These are phyloP conservation scores for Aspergillus sp. DNA, from an alignment of 2,329 filamentous ascomycete genomes.

Conservation along the genomic window DNA sequence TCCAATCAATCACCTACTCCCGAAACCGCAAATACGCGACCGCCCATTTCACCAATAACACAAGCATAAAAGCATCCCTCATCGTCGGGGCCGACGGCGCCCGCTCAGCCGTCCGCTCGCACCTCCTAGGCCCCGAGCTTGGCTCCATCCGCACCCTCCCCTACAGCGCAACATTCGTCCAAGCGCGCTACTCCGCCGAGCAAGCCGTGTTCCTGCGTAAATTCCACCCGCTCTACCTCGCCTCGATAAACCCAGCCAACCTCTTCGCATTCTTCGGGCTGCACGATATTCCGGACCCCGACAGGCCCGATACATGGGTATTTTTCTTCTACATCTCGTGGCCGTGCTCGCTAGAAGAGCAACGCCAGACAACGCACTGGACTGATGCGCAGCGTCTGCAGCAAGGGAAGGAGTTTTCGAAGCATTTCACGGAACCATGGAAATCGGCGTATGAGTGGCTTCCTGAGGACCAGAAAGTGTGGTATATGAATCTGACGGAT, in stretches of 20 bases:
- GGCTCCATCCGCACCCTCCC: slow-evolving; percentile 41
- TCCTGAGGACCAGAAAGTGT: slow-evolving; percentile 19
- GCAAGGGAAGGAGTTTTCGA: slow-evolving; percentile 43
- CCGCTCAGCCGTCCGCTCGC: slow-evolving; percentile 21
- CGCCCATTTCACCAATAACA: slow-evolving; percentile 20
- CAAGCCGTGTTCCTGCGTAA: slow-evolving; percentile 45
- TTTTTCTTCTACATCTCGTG: slow-evolving; percentile 52
- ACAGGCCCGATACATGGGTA: slow-evolving; percentile 29
- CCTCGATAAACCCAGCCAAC: slow-evolving; percentile 45
- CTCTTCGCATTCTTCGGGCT: slow-evolving; percentile 48
- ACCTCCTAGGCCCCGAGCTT: slow-evolving; percentile 29
- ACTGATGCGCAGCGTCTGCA: slow-evolving; percentile 13
- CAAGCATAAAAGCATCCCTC: slow-evolving; percentile 16
- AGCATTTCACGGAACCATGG: slow-evolving; percentile 45
- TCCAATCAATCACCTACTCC: slow-evolving; percentile 19
- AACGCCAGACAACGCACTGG: slow-evolving; percentile 23
- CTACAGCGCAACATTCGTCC: slow-evolving; percentile 48
- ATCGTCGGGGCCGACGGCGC: slow-evolving; percentile 29
- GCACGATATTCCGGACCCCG: slow-evolving; percentile 25
- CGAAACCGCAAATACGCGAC: slow-evolving; percentile 15
- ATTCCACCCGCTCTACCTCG: slow-evolving; percentile 48
- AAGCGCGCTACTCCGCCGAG: slow-evolving; percentile 40
- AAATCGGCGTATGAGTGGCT: slow-evolving; percentile 32
- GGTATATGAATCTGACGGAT: slow-evolving; percentile 18
- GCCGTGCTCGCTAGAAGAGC: slow-evolving; percentile 39